Conservation (phyloP, 768 basidiomycete species). For the Calocera cornea region DNA sequence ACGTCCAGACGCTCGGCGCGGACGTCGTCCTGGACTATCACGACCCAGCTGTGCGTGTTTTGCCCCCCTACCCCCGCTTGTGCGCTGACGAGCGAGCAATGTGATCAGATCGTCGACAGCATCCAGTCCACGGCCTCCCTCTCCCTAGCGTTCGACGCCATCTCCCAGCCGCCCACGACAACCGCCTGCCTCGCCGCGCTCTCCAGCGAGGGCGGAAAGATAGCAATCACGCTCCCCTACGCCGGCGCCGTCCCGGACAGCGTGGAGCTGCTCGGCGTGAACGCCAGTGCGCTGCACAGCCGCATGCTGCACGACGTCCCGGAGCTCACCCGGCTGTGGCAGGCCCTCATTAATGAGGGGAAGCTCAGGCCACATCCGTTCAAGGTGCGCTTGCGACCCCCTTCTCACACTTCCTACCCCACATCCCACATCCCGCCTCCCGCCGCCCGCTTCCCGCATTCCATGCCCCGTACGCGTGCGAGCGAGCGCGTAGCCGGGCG, state of each 20-base stretch:
- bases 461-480: no score
- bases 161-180: not conserved
- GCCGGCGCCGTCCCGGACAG: not conserved
- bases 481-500: no score
- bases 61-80: not conserved
- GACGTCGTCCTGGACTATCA: conserved; percentile 5
- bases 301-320: not conserved
- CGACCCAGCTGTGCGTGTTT: not conserved
- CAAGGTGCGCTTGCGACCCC: not conserved
- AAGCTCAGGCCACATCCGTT: not conserved
- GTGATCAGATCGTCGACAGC: not conserved
- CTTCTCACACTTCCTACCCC: no score
- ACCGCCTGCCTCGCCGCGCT: not conserved
- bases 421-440: no score
- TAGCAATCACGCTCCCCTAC: not conserved
- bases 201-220: not conserved
- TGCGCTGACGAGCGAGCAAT: not conserved
- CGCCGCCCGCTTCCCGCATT: no score
- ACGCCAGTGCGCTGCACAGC: not conserved
- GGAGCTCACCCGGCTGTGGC: not conserved
- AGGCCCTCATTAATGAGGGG: not conserved
- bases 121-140: not conserved
- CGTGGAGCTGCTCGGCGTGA: not conserved
- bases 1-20: conserved; percentile 2
- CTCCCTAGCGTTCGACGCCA: not conserved